Percentiles rank a stretch among this genome's conserved stretches.
These are phyloP conservation scores for Diaporthe eres DNA, from an alignment of 2,329 filamentous ascomycete species.

Conservation along the genomic window DNA sequence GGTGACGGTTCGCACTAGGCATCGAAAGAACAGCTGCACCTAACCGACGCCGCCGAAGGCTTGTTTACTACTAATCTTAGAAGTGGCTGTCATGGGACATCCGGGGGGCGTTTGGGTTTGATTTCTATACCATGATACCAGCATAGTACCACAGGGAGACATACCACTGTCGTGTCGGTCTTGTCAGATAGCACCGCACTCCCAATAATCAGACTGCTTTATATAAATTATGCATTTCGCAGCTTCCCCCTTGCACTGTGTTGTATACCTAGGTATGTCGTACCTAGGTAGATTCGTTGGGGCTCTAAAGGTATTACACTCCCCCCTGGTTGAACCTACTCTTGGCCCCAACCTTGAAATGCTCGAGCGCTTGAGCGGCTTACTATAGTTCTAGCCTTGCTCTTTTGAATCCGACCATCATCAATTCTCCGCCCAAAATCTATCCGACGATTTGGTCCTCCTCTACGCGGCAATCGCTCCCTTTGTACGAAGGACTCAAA, in stretches of 20 bases:
- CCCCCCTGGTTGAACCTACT: neutral
- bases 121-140: constrained; percentile 37
- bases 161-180: neutral
- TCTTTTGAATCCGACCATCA: neutral
- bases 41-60: neutral
- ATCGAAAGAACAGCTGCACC: neutral
- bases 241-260: neutral
- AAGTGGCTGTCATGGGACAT: neutral
- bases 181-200: neutral
- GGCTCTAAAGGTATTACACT: too few relatives aligned
- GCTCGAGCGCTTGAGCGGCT: neutral
- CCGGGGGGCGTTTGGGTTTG: constrained; percentile 32
- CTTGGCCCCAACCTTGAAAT: too few relatives aligned
- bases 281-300: neutral
- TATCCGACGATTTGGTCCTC: neutral
- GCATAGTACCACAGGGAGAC: constrained; percentile 3
- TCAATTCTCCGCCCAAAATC: too few relatives aligned
- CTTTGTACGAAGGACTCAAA: neutral
- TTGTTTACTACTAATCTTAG: constrained; percentile 11
- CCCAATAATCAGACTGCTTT: constrained; percentile 8
- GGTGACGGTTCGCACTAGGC: neutral
- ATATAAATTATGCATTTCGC: too few relatives aligned
- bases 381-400: neutral
- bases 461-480: too few relatives aligned
- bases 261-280: neutral